Conservation (phyloP, 2,329 filamentous ascomycete species). For the Trichophyton schoenleinii region DNA sequence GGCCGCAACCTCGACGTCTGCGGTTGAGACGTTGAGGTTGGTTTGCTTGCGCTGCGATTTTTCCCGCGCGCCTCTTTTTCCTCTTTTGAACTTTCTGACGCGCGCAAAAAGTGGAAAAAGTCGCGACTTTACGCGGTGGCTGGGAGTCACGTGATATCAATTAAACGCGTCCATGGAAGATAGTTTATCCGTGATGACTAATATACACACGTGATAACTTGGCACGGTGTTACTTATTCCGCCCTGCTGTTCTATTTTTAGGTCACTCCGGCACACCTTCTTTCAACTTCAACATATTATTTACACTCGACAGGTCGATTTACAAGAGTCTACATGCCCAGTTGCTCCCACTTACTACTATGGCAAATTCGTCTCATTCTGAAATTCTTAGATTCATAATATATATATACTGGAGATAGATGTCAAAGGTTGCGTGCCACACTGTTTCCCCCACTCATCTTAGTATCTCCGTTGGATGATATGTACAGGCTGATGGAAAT, state of each 20-base stretch:
- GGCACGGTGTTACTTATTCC: too few relatives aligned
- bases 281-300: too few relatives aligned
- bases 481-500: background rate
- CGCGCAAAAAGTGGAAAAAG: background rate
- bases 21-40: background rate
- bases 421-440: background rate
- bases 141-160: background rate
- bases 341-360: too few relatives aligned
- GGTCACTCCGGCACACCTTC: too few relatives aligned
- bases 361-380: background rate
- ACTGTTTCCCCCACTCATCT: background rate
- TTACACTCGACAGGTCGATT: too few relatives aligned
- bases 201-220: background rate
- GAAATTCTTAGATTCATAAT: background rate
- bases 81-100: background rate
- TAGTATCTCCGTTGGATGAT: background rate
- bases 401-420: background rate
- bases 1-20: background rate
- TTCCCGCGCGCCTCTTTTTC: background rate
- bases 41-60: background rate
- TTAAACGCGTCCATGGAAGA: background rate
- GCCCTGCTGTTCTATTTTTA: too few relatives aligned
- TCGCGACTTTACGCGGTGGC: slow-evolving; percentile 1
- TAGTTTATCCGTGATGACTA: background rate
- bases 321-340: too few relatives aligned